phyloP scores from a whole-genome alignment of 331 rosid species.

The Rosa hybrid region DNA sequence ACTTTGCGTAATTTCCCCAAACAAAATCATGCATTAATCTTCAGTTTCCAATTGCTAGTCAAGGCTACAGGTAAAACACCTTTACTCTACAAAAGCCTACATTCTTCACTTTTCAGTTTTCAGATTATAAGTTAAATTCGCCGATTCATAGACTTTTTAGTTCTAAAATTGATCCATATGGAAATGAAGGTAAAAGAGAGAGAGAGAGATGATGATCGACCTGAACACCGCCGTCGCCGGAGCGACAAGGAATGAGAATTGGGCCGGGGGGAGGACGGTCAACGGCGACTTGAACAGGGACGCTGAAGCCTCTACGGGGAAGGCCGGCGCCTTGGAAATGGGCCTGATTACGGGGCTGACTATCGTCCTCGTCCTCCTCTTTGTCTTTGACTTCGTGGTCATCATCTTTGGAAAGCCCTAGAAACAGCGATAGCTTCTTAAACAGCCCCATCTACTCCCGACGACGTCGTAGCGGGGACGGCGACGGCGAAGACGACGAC shows the following conservation, averaged over 20 bases:
- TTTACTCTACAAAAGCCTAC: too few species aligned
- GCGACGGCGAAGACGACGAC: too few species aligned
- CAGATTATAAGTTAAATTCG: too few species aligned
- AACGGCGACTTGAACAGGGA: slow-evolving; percentile 58
- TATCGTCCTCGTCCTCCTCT: slow-evolving; percentile 35
- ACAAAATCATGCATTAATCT: neutral
- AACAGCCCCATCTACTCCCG: slow-evolving; percentile 50
- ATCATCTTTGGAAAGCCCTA: slow-evolving; percentile 68
- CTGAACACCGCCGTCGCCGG: slow-evolving; percentile 87
- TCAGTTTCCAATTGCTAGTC: too few species aligned
- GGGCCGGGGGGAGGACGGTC: slow-evolving; percentile 67
- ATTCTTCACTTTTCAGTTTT: too few species aligned
- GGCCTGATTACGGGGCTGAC: slow-evolving; percentile 36
- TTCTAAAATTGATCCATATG: neutral
- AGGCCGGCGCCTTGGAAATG: slow-evolving; percentile 50
- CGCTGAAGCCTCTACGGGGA: slow-evolving; percentile 72
- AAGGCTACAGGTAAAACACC: too few species aligned
- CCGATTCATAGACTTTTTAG: too few species aligned
- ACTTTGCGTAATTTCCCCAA: neutral
- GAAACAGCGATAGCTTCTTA: slow-evolving; percentile 45
- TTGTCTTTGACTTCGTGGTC: slow-evolving; percentile 47
- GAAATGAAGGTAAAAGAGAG: neutral
- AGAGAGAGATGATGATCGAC: slow-evolving; percentile 27
- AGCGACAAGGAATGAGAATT: slow-evolving; percentile 52
- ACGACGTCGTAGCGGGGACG: neutral